Percentiles rank a stretch among this genome's conserved stretches.
Evolutionary conservation across 805 yeast genomes (phyloP).

Genomic region (Jamesozyma gamospora): DNA sequence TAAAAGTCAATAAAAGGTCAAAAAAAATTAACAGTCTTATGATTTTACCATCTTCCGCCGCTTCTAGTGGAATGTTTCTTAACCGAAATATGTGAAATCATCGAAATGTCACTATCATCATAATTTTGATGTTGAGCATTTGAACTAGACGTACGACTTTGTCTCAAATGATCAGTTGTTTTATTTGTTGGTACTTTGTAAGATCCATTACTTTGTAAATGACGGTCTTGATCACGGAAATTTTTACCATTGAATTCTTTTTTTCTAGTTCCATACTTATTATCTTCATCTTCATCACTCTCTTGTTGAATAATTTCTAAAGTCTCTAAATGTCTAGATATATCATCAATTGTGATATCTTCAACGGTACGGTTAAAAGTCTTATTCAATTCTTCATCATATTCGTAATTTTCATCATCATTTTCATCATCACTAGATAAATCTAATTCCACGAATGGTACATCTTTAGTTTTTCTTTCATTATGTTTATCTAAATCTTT

Average conservation of each 20-base stretch:
- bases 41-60: conserved; percentile 21
- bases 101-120: conserved; percentile 29
- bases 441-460: conserved; percentile 24
- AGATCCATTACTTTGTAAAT: conserved; percentile 9
- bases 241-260: not conserved
- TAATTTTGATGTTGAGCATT: conserved; percentile 3
- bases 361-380: conserved; percentile 32
- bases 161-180: conserved; percentile 20
- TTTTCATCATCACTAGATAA: conserved; percentile 27
- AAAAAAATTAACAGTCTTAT: no score
- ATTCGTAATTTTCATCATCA: conserved; percentile 29
- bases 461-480: conserved; percentile 3
- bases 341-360: conserved; percentile 31
- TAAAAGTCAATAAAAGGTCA: no score
- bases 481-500: conserved; percentile 1
- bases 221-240: conserved; percentile 2
- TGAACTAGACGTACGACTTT: conserved; percentile 6
- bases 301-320: conserved; percentile 22
- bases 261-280: not conserved
- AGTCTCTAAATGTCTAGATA: conserved; percentile 30
- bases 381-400: conserved; percentile 29
- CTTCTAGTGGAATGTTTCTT: conserved; percentile 27
- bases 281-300: conserved; percentile 1
- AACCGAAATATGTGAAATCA: conserved; percentile 28
- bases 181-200: conserved; percentile 26